phyloP scores from a whole-genome alignment of 1,284 basidiomycete genomes.

The Cronartium ribicola region DNA sequence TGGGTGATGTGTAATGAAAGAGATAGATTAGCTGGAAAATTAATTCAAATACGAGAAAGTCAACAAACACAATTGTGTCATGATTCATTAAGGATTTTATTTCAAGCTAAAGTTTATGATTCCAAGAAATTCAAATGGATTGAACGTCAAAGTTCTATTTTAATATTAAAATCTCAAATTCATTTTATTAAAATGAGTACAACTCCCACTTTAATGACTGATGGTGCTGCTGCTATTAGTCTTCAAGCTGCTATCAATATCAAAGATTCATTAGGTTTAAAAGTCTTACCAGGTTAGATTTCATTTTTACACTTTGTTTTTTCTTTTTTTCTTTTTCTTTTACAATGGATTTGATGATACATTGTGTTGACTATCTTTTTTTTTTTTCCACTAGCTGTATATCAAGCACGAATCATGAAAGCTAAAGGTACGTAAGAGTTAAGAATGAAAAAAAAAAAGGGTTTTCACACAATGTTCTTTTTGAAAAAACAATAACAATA shows the following conservation, averaged over 20 bases:
- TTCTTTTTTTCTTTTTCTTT: background rate
- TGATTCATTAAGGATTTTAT: background rate
- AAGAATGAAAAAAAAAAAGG: too few relatives aligned
- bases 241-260: constrained; percentile 23
- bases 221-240: constrained; percentile 38
- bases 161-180: background rate
- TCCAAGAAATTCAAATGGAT: background rate
- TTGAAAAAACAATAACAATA: too few relatives aligned
- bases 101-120: background rate
- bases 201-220: constrained; percentile 29
- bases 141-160: background rate
- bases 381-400: constrained; percentile 27
- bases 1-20: constrained; percentile 14
- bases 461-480: background rate
- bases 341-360: background rate
- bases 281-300: constrained; percentile 19
- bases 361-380: background rate
- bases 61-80: background rate
- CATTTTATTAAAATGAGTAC: constrained; percentile 3
- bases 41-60: background rate
- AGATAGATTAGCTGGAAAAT: background rate
- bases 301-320: background rate
- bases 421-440: constrained; percentile 11
- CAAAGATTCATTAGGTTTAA: constrained; percentile 8
- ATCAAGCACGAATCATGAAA: constrained; percentile 40